These are phyloP conservation scores for Yamadazyma aaseri DNA, from an alignment of 1,139 yeast genomes.

Conservation along the genomic window DNA sequence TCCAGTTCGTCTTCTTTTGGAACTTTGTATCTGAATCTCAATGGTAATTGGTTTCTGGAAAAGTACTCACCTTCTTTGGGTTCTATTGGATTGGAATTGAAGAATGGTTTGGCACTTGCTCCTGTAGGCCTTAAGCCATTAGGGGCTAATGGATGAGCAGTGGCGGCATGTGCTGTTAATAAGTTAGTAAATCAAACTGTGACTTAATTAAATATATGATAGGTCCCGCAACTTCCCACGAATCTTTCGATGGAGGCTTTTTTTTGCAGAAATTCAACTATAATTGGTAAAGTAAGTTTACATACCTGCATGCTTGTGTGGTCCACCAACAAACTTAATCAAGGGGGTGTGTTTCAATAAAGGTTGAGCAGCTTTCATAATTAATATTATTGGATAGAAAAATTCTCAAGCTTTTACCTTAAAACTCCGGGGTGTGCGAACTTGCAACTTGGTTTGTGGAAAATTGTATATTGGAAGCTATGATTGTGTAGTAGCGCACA, in stretches of 20 bases:
- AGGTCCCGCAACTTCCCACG: too few relatives aligned
- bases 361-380: slow-evolving; percentile 31
- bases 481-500: too few relatives aligned
- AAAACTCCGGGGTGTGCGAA: slow-evolving; percentile 7
- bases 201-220: too few relatives aligned
- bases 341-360: slow-evolving; percentile 50
- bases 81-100: slow-evolving; percentile 36
- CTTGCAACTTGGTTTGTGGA: too few relatives aligned
- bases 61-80: slow-evolving; percentile 49
- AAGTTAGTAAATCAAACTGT: slow-evolving; percentile 7
- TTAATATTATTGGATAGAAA: slow-evolving; percentile 6
- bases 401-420: background rate
- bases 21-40: slow-evolving; percentile 63
- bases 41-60: slow-evolving; percentile 65
- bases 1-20: slow-evolving; percentile 72
- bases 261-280: too few relatives aligned
- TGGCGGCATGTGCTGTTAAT: slow-evolving; percentile 20
- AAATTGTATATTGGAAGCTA: too few relatives aligned
- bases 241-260: too few relatives aligned
- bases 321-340: slow-evolving; percentile 63
- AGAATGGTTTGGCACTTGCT: slow-evolving; percentile 18
- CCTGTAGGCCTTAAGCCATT: slow-evolving; percentile 47
- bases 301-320: slow-evolving; percentile 53
- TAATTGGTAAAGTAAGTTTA: too few relatives aligned
- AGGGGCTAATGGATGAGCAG: slow-evolving; percentile 54